phyloP scores from a whole-genome alignment of 2,329 filamentous ascomycete genomes.

The Talaromyces sp. region DNA sequence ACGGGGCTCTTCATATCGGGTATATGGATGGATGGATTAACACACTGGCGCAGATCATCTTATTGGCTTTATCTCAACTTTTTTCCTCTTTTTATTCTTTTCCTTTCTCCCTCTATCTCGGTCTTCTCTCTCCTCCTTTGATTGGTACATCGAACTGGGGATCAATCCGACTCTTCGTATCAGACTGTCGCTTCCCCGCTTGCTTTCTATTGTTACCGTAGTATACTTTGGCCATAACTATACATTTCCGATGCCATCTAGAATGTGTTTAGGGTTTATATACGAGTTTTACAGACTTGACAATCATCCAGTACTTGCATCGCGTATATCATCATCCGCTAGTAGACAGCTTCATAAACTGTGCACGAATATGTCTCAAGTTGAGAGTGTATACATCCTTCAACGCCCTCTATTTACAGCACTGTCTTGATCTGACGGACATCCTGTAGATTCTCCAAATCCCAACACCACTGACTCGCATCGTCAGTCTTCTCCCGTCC shows the following conservation, averaged over 20 bases:
- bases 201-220: conserved; percentile 29
- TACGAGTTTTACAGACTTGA: not conserved
- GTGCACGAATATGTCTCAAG: no score
- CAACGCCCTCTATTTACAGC: not conserved
- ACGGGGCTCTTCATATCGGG: conserved; percentile 19
- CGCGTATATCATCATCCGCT: no score
- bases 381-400: not conserved
- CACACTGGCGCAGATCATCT: conserved; percentile 33
- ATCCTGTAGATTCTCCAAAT: conserved; percentile 33
- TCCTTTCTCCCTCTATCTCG: conserved; percentile 1
- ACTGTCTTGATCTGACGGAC: conserved; percentile 6
- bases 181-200: conserved; percentile 25
- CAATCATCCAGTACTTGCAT: not conserved
- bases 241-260: conserved; percentile 28
- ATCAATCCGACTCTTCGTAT: conserved; percentile 22
- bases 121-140: conserved; percentile 19
- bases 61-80: conserved; percentile 9
- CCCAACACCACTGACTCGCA: conserved; percentile 37
- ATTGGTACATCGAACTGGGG: conserved; percentile 18
- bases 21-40: conserved; percentile 31
- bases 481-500: conserved; percentile 39
- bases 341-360: no score
- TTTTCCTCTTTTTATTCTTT: not conserved
- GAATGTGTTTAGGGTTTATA: conserved; percentile 17
- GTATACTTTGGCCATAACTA: conserved; percentile 29